phyloP scores from a whole-genome alignment of 23 red algal species.

The Porphyridium purpureum region DNA sequence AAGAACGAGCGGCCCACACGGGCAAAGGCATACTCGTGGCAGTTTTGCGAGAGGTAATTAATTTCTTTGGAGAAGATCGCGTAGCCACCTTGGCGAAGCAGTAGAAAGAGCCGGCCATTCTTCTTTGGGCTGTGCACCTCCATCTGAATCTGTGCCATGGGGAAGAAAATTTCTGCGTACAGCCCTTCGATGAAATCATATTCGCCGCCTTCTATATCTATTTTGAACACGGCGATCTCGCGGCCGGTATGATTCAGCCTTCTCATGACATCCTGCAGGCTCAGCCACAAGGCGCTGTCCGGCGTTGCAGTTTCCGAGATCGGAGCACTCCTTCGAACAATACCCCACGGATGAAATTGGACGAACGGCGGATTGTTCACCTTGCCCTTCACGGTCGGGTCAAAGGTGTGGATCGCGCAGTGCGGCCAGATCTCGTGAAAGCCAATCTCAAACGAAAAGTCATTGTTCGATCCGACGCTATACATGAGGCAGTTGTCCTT shows the following conservation, averaged over 20 bases:
- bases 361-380: too few species aligned
- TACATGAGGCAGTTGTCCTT: constrained; percentile 5
- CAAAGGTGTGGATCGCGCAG: constrained; percentile 10
- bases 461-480: constrained; percentile 14
- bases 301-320: not conserved
- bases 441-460: constrained; percentile 8
- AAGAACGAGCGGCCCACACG: too few species aligned
- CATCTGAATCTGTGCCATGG: too few species aligned
- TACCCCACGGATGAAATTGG: not conserved
- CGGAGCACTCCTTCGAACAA: not conserved
- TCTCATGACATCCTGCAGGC: constrained; percentile 4
- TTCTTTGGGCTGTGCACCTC: too few species aligned
- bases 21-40: too few species aligned
- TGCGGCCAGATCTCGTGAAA: constrained; percentile 3
- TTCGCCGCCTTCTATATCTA: constrained; percentile 15
- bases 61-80: too few species aligned
- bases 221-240: constrained; percentile 4
- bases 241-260: not conserved
- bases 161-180: too few species aligned
- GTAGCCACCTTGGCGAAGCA: too few species aligned
- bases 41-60: too few species aligned
- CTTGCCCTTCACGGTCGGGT: too few species aligned
- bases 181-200: too few species aligned
- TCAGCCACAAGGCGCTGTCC: constrained; percentile 2
- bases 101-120: too few species aligned